Percentiles rank a stretch among this genome's conserved stretches.
Evolutionary conservation across 2,329 filamentous ascomycete species (phyloP).

Genomic region (Lachnellula arida): DNA sequence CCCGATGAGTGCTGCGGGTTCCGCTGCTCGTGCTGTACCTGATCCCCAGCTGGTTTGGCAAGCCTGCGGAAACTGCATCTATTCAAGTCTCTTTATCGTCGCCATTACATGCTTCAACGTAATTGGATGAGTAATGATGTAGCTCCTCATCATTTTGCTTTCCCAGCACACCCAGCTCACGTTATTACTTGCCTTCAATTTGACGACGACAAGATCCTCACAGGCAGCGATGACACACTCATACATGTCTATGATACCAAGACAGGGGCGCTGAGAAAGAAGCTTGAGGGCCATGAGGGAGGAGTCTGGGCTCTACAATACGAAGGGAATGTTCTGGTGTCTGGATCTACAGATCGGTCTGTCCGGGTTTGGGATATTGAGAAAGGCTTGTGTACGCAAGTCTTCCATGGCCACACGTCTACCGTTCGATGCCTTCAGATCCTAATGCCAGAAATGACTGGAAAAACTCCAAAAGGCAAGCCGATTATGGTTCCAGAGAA

Average conservation of each 20-base stretch:
- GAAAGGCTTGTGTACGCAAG: conserved; percentile 83
- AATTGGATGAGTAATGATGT: conserved; percentile 87
- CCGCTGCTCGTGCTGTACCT: conserved; percentile 76
- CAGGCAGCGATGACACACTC: conserved; percentile 93
- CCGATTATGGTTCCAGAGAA: conserved; percentile 88
- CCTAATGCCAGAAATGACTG: conserved; percentile 77
- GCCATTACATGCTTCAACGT: conserved; percentile 83
- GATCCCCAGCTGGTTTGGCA: conserved; percentile 72
- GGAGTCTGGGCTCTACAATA: conserved; percentile 98
- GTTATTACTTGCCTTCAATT: conserved; percentile 98
- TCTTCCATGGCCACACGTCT: conserved; percentile 96
- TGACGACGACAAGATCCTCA: conserved; percentile 96
- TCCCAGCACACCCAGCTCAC: conserved; percentile 91
- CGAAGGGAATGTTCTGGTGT: conserved; percentile 90
- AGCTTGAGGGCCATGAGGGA: conserved; percentile 88
- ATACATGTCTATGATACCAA: conserved; percentile 98
- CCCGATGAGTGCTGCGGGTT: conserved; percentile 79
- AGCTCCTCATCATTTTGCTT: conserved; percentile 87
- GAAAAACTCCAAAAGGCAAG: conserved; percentile 64
- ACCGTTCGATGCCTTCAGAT: conserved; percentile 96
- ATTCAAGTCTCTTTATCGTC: conserved; percentile 93
- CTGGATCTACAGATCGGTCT: conserved; percentile 90
- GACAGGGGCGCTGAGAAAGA: conserved; percentile 78
- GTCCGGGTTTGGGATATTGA: conserved; percentile 99
- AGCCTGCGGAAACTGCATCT: conserved; percentile 81